Conservation (phyloP, 257 asterid species). For the Salvia miltiorrhiza region DNA sequence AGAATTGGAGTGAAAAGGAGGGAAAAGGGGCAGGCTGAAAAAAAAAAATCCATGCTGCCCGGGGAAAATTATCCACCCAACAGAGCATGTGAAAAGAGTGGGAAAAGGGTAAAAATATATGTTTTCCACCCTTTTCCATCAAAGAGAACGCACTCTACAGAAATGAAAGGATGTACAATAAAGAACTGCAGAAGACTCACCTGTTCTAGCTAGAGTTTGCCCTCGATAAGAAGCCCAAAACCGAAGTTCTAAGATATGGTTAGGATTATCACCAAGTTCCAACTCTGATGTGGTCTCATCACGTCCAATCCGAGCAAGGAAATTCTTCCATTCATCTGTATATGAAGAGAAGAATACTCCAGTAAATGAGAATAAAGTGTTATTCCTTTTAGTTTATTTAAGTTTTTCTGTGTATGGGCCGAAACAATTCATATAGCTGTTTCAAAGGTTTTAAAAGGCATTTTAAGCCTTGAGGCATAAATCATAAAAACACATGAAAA, state of each 20-base stretch:
- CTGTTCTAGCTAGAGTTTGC: slow-evolving; percentile 97
- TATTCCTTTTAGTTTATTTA: neutral
- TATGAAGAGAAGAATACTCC: slow-evolving; percentile 10
- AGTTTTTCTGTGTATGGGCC: neutral
- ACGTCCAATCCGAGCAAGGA: slow-evolving; percentile 92
- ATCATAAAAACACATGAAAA: too few relatives aligned
- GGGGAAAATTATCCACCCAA: too few relatives aligned
- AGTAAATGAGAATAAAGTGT: slow-evolving; percentile 7
- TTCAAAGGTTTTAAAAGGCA: too few relatives aligned
- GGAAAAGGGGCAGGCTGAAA: too few relatives aligned
- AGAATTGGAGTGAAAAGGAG: too few relatives aligned
- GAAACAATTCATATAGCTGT: neutral
- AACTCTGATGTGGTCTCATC: slow-evolving; percentile 72
- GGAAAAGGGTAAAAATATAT: too few relatives aligned
- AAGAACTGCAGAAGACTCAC: slow-evolving; percentile 31
- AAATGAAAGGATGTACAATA: too few relatives aligned
- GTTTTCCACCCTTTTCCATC: too few relatives aligned
- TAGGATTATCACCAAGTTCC: slow-evolving; percentile 76
- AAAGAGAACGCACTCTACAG: too few relatives aligned
- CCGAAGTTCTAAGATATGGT: slow-evolving; percentile 85
- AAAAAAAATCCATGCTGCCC: too few relatives aligned
- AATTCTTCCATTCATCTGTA: slow-evolving; percentile 96
- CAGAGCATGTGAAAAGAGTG: too few relatives aligned
- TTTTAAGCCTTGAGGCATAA: too few relatives aligned
- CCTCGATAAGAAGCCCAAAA: slow-evolving; percentile 99